Evolutionary conservation across 2,329 filamentous ascomycete genomes (phyloP).

Genomic region (Aspergillus novoparasiticus): DNA sequence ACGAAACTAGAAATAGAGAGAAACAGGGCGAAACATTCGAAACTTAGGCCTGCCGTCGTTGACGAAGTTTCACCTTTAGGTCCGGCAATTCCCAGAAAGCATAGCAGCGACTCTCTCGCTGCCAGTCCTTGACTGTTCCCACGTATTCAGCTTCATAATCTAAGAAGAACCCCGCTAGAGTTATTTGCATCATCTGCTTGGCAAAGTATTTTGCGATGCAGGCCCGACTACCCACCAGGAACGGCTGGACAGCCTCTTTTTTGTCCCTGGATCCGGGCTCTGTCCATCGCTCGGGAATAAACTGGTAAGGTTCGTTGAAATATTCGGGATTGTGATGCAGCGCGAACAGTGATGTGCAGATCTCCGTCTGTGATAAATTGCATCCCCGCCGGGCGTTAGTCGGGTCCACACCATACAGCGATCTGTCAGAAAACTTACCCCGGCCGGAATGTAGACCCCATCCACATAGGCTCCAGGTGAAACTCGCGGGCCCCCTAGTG

Average conservation of each 20-base stretch:
- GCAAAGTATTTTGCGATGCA: conserved; percentile 32
- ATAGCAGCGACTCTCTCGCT: conserved; percentile 27
- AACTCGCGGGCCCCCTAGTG: conserved; percentile 30
- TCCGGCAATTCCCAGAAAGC: conserved; percentile 31
- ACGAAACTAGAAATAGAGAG: neutral
- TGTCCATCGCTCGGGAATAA: conserved; percentile 39
- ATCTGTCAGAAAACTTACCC: conserved; percentile 20
- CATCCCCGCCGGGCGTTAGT: neutral
- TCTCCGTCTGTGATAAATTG: conserved; percentile 18
- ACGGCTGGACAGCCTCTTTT: conserved; percentile 28
- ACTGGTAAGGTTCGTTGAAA: conserved; percentile 31
- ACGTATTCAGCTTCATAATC: conserved; percentile 29
- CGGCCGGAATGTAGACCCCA: conserved; percentile 26
- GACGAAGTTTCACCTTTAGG: conserved; percentile 20
- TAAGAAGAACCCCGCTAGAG: conserved; percentile 26
- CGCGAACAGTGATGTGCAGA: conserved; percentile 33
- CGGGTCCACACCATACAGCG: neutral
- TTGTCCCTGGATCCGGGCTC: conserved; percentile 23
- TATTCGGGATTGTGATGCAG: conserved; percentile 36
- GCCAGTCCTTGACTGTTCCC: conserved; percentile 26
- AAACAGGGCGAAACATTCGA: neutral
- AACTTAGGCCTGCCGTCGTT: conserved; percentile 2
- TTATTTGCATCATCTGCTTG: conserved; percentile 29
- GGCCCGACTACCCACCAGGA: conserved; percentile 28
- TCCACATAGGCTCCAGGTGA: conserved; percentile 29